A percentile compares a stretch with the other conserved stretches of the same genome.
Evolutionary conservation across 2,329 filamentous ascomycete species (phyloP).

Genomic region (Diaporthe eres): DNA sequence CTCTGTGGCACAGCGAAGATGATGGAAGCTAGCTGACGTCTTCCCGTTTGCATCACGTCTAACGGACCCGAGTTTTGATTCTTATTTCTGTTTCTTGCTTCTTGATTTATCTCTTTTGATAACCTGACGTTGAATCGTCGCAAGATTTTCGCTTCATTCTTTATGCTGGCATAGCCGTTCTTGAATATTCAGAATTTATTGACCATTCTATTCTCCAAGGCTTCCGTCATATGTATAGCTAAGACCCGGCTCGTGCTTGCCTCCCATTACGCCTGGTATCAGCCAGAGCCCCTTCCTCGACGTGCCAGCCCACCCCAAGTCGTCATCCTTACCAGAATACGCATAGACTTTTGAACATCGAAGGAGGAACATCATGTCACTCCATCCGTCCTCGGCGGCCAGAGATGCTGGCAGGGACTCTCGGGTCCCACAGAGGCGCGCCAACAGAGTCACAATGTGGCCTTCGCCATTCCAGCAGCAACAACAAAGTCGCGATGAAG

Average conservation of each 20-base stretch:
- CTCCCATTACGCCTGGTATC: neutral
- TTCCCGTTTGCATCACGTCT: neutral
- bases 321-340: neutral
- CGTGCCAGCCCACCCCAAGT: neutral
- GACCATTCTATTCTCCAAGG: neutral
- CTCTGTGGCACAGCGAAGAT: slow-evolving; percentile 12
- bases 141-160: neutral
- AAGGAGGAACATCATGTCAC: slow-evolving; percentile 35
- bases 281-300: slow-evolving; percentile 8
- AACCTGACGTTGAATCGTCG: neutral
- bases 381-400: slow-evolving; percentile 35
- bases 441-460: slow-evolving; percentile 44
- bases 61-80: neutral
- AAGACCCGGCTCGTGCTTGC: neutral
- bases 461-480: slow-evolving; percentile 40
- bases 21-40: slow-evolving; percentile 15
- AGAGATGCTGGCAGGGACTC: slow-evolving; percentile 6
- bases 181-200: neutral
- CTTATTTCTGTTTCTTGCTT: neutral
- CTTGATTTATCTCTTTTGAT: too few species aligned
- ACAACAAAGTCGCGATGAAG: slow-evolving; percentile 18
- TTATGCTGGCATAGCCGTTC: slow-evolving; percentile 22
- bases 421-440: slow-evolving; percentile 23
- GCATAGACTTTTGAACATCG: neutral
- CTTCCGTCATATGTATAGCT: neutral